Evolutionary conservation across 805 yeast genomes (phyloP).

Genomic region (Wickerhamiella sergipiensis): DNA sequence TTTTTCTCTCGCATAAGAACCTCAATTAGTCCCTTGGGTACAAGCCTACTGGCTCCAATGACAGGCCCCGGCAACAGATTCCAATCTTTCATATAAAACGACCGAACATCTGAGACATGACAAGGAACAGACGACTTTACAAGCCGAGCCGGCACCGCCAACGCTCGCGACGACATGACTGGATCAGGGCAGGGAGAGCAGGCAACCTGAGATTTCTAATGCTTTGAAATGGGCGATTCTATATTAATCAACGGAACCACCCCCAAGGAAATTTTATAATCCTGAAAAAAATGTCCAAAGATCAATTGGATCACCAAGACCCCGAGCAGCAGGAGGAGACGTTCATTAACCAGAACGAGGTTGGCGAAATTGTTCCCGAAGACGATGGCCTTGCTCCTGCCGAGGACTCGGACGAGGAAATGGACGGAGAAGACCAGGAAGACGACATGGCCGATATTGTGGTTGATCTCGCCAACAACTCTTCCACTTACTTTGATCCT

Average conservation of each 20-base stretch:
- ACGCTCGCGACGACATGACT: not conserved
- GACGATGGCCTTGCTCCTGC: constrained; percentile 5
- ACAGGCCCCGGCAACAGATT: not conserved
- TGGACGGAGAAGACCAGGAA: constrained; percentile 25
- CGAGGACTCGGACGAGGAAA: constrained; percentile 18
- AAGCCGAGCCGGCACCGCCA: not conserved
- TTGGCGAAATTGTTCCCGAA: constrained; percentile 28
- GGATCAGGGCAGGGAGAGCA: not conserved
- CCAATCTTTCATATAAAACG: not conserved
- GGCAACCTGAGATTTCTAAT: not conserved
- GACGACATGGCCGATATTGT: constrained; percentile 45
- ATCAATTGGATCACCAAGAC: constrained; percentile 20
- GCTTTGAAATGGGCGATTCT: not conserved
- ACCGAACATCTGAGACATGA: not conserved
- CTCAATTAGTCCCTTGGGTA: constrained; percentile 7
- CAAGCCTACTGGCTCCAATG: not conserved
- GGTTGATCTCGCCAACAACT: constrained; percentile 80
- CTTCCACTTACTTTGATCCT: constrained; percentile 75
- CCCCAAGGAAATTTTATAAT: not conserved
- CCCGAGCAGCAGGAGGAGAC: constrained; percentile 11
- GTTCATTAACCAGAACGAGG: constrained; percentile 17
- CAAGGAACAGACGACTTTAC: not conserved
- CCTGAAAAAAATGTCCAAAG: not conserved
- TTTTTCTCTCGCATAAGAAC: constrained; percentile 9
- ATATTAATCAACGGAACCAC: not conserved